phyloP scores from a whole-genome alignment of 306 rosid species.

The Corylus heterophylla region DNA sequence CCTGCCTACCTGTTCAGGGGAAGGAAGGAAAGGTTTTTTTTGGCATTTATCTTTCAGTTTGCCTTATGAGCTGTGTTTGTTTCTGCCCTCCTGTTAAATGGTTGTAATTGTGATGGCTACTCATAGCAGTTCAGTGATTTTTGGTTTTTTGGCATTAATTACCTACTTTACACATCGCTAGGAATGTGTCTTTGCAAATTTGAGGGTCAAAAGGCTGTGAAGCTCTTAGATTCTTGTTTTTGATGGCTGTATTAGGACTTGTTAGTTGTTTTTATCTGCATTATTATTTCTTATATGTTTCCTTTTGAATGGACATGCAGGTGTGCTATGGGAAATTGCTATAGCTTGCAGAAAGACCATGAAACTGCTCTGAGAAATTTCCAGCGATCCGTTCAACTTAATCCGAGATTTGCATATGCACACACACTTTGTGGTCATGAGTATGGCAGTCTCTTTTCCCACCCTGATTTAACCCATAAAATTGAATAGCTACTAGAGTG shows the following conservation, averaged over 20 bases:
- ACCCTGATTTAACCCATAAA: background rate
- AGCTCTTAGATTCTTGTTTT: background rate
- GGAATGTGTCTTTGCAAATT: background rate
- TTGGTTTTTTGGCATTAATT: background rate
- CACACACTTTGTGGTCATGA: slow-evolving; percentile 99
- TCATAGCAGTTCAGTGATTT: background rate
- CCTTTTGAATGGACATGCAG: slow-evolving; percentile 34
- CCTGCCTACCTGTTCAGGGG: background rate
- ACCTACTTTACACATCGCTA: background rate
- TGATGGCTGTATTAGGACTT: background rate
- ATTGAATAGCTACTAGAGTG: background rate
- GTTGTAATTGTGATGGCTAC: background rate
- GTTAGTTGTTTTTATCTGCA: background rate
- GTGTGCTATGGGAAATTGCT: slow-evolving; percentile 76
- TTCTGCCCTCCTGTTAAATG: background rate
- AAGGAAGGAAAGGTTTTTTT: background rate
- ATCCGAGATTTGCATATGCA: slow-evolving; percentile 93
- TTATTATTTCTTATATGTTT: background rate
- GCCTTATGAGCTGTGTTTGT: background rate
- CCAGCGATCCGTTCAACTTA: slow-evolving; percentile 92
- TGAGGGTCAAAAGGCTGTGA: background rate
- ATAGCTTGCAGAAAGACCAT: slow-evolving; percentile 66
- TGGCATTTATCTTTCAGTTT: background rate
- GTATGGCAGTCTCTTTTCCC: slow-evolving; percentile 47
- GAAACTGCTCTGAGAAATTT: slow-evolving; percentile 75